phyloP scores from a whole-genome alignment of 805 yeast genomes.

The Dipodascus albidus region DNA sequence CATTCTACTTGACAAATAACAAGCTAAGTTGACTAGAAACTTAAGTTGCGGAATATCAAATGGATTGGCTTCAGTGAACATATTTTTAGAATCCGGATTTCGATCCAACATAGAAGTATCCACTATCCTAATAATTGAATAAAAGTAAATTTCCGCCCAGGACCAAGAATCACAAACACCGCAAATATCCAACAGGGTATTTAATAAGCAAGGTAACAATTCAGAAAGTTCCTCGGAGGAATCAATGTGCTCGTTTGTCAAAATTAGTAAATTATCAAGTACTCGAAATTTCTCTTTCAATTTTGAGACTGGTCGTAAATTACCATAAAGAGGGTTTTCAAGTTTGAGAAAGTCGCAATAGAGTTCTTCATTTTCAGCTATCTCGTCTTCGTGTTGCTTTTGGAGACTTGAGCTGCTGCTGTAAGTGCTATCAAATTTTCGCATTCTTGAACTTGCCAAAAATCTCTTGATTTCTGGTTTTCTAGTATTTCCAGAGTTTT shows the following conservation, averaged over 20 bases:
- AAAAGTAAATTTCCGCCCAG: not conserved
- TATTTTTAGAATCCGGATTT: not conserved
- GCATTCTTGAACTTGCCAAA: not conserved
- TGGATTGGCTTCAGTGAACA: not conserved
- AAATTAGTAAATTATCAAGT: not conserved
- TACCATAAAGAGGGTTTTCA: not conserved
- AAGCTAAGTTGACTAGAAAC: not conserved
- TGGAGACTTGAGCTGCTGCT: not conserved
- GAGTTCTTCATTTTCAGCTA: not conserved
- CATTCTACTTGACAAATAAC: not conserved
- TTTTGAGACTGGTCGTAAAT: not conserved
- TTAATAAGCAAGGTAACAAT: not conserved
- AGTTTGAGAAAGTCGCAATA: not conserved
- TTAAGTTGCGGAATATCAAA: not conserved
- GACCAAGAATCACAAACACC: not conserved
- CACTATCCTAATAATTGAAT: not conserved
- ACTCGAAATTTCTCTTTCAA: not conserved
- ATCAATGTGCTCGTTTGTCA: not conserved
- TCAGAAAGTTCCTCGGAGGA: not conserved
- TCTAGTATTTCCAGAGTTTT: not conserved
- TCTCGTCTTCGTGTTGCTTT: not conserved
- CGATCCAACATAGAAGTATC: not conserved
- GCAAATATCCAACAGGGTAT: not conserved
- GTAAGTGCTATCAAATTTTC: not conserved
- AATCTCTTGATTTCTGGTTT: not conserved